Base-by-base conservation (phyloP, 2,329 filamentous ascomycete genomes). In the Verruconis gallopava region DNA sequence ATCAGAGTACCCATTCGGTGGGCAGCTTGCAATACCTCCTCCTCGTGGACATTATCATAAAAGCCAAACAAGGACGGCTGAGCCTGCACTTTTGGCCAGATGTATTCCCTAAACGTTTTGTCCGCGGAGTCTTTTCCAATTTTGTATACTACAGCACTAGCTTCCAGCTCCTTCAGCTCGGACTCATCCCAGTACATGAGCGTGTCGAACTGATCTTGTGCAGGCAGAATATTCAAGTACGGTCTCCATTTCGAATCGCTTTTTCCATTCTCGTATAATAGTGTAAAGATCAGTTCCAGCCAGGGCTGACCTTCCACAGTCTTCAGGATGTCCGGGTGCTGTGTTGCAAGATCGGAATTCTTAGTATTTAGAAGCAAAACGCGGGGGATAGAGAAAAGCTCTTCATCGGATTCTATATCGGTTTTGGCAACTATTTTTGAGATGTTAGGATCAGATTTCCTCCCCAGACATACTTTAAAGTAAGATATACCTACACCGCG, bases 1-100 rank as follows among this genome's bases (percentile, higher is more conserved):
- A 94, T 89, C 13, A 81, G 77, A 46, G 81, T 88, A 1, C 83
- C 86, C 79, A 93, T 88, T 5, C 76, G 71, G 56, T 93, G 85
- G 40, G 82, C 81, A 14, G 77, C 57, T 13, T 61, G 52, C 3
- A 79, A 53, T 11, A 79, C 60, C 50, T 43, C 57, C 44, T 50
- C 59, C 48, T 53, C 59, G 49, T 53, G 64, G 48, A 18, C 15
- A 13, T 50, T 33, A 9, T 54, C 53, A 45, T 66, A 53, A 46
- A 66, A 49, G 37, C 61, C 59, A 46, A 67, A 60, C 5, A 59
- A 44, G 1, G 54, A 48, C 4, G 55, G 50, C 45, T 64, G 56
- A 30, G 60, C 52, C 40, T 50, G 61, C 51, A 69, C 60, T n/a
- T 78, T 56, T 2, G 75, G 75, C 3, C 72, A 52, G 19, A 81